These are phyloP conservation scores for Diplodia corticola DNA, from an alignment of 2,329 filamentous ascomycete genomes.

Conservation along the genomic window DNA sequence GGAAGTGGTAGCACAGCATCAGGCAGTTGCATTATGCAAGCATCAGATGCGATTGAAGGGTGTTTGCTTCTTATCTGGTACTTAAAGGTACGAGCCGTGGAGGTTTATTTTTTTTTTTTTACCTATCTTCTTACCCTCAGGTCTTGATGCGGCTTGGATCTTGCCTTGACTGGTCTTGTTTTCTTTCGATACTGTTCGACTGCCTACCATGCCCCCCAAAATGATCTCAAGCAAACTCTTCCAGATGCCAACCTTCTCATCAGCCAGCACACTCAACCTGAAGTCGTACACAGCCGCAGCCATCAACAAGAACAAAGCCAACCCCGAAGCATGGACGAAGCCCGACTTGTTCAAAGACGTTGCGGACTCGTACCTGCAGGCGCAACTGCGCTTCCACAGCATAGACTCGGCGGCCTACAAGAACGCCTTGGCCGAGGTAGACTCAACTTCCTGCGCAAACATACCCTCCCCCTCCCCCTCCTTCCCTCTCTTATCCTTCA, in stretches of 20 bases:
- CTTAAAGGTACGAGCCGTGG: too few relatives aligned
- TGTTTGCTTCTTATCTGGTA: neutral
- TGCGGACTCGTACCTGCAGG: neutral
- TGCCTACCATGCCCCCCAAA: neutral
- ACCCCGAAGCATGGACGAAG: neutral
- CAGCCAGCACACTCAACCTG: fast-evolving
- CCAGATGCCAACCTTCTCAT: neutral
- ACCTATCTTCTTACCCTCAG: neutral
- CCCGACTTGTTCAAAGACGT: neutral
- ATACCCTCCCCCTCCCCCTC: too few relatives aligned
- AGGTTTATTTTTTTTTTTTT: neutral
- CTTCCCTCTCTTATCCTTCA: neutral
- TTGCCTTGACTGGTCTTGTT: neutral
- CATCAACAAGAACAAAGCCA: neutral
- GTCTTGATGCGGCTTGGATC: neutral
- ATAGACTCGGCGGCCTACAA: neutral
- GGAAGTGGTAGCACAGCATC: neutral
- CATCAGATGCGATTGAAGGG: neutral
- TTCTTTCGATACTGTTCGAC: neutral
- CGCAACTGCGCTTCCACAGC: neutral
- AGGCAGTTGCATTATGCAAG: neutral
- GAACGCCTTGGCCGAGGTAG: neutral
- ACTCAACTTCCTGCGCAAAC: neutral
- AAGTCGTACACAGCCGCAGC: neutral
- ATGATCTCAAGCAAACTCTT: neutral